Conservation (phyloP, 2,329 filamentous ascomycete species). For the Hypoxylon sp. region DNA sequence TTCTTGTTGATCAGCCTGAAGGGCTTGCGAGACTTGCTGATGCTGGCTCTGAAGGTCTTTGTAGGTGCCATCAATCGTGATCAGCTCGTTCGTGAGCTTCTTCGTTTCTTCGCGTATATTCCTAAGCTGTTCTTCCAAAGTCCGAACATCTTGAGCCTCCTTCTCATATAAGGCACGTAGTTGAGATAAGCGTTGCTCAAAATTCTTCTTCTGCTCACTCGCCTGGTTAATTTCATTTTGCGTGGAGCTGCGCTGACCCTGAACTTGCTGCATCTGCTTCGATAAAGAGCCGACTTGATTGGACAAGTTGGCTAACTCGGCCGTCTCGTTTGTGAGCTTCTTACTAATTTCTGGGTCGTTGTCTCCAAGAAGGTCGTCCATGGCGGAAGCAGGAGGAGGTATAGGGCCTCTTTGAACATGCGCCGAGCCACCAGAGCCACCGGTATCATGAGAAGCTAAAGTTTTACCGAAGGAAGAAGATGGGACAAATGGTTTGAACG, state of each 20-base stretch:
- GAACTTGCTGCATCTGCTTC: constrained; percentile 94
- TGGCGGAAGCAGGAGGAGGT: constrained; percentile 59
- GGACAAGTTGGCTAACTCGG: constrained; percentile 93
- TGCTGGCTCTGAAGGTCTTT: constrained; percentile 88
- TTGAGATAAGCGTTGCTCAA: constrained; percentile 89
- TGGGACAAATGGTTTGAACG: constrained; percentile 92
- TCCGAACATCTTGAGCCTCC: constrained; percentile 88
- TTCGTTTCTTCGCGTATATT: constrained; percentile 83
- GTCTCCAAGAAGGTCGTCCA: constrained; percentile 92
- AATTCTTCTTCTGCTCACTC: constrained; percentile 89
- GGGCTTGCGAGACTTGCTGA: constrained; percentile 77
- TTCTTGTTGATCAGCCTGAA: constrained; percentile 91
- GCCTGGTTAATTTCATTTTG: constrained; percentile 88
- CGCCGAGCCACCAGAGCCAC: constrained; percentile 66
- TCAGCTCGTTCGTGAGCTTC: constrained; percentile 86
- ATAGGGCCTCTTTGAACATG: constrained; percentile 61
- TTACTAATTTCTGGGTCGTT: constrained; percentile 90
- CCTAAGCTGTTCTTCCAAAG: constrained; percentile 85
- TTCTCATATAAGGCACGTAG: constrained; percentile 92
- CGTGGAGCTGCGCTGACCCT: constrained; percentile 81
- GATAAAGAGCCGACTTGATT: constrained; percentile 94
- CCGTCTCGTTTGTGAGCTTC: constrained; percentile 88
- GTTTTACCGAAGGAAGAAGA: constrained; percentile 93
- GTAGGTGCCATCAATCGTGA: constrained; percentile 83
- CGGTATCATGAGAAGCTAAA: constrained; percentile 82